Conservation (phyloP, 257 asterid species). For the Euphrasia confusa region DNA sequence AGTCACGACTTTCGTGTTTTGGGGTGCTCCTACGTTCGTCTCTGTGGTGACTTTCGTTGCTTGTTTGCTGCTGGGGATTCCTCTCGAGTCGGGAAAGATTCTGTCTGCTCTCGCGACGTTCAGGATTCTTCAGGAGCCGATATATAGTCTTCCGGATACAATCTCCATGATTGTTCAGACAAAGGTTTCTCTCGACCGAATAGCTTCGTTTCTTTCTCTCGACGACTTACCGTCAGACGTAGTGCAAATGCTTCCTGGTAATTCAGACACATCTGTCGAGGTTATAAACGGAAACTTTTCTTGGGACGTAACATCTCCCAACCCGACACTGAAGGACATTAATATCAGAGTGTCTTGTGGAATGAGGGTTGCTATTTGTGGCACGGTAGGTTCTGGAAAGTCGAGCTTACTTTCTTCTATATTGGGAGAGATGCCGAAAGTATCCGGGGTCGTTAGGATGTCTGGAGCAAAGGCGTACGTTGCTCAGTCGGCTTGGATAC, state of each 20-base stretch:
- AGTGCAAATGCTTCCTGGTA: constrained; percentile 54
- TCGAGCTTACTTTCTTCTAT: constrained; percentile 81
- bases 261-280: constrained; percentile 51
- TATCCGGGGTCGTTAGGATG: constrained; percentile 56
- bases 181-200: constrained; percentile 88
- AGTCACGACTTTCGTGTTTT: constrained; percentile 47
- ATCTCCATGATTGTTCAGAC: constrained; percentile 83
- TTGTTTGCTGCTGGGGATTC: constrained; percentile 72
- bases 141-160: constrained; percentile 71
- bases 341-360: constrained; percentile 51
- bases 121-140: constrained; percentile 83
- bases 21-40: constrained; percentile 80
- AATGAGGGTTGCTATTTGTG: constrained; percentile 86
- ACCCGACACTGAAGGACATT: constrained; percentile 53
- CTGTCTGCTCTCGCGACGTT: constrained; percentile 87
- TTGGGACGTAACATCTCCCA: constrained; percentile 55
- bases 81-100: constrained; percentile 83
- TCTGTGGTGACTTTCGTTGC: constrained; percentile 67
- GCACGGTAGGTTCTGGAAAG: constrained; percentile 89
- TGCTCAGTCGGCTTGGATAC: constrained; percentile 87
- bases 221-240: constrained; percentile 60
- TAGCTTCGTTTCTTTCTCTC: constrained; percentile 72
- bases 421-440: constrained; percentile 70
- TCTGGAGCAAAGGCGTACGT: constrained; percentile 74
- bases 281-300: constrained; percentile 65